These are phyloP conservation scores for Ophiostoma perfectum DNA, from an alignment of 2,329 filamentous ascomycete genomes.

Conservation along the genomic window DNA sequence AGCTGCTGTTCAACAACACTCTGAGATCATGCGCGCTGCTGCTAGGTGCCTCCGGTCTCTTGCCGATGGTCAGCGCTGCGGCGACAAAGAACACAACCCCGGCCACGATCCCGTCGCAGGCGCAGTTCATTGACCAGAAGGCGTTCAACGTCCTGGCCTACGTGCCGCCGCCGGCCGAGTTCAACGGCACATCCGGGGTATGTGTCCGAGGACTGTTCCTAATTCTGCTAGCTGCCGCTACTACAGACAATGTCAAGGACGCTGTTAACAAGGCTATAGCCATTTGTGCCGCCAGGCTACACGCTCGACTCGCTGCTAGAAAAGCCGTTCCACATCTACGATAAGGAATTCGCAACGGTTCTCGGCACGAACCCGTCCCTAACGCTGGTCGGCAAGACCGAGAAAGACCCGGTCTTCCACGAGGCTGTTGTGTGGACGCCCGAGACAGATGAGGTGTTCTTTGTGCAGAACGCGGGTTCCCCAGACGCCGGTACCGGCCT, in stretches of 20 bases:
- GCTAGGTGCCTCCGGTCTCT: background rate
- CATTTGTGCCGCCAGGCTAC: slow-evolving; percentile 43
- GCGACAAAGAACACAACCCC: background rate
- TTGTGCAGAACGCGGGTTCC: slow-evolving; percentile 48
- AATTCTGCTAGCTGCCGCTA: too few species aligned
- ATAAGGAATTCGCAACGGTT: slow-evolving; percentile 46
- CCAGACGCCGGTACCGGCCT: slow-evolving; percentile 45
- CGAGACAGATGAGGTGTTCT: slow-evolving; percentile 49
- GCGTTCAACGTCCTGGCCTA: slow-evolving; percentile 40
- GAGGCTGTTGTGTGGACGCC: slow-evolving; percentile 50
- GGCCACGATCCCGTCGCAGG: slow-evolving; percentile 32
- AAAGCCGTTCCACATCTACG: slow-evolving; percentile 46
- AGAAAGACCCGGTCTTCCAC: slow-evolving; percentile 46
- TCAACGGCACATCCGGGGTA: slow-evolving; percentile 32
- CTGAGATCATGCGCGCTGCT: slow-evolving; percentile 8
- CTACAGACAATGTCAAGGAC: background rate
- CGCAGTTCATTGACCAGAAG: slow-evolving; percentile 41
- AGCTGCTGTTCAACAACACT: slow-evolving; percentile 10
- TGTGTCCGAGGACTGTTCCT: background rate
- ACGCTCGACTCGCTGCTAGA: slow-evolving; percentile 36
- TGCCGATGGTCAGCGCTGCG: slow-evolving; percentile 3
- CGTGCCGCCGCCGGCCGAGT: slow-evolving; percentile 38
- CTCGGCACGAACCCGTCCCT: slow-evolving; percentile 46
- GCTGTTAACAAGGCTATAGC: slow-evolving; percentile 27
- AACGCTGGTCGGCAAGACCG: slow-evolving; percentile 44